Evolutionary conservation across 305 asterid species (phyloP).

Genomic region (Solanum chacoense): DNA sequence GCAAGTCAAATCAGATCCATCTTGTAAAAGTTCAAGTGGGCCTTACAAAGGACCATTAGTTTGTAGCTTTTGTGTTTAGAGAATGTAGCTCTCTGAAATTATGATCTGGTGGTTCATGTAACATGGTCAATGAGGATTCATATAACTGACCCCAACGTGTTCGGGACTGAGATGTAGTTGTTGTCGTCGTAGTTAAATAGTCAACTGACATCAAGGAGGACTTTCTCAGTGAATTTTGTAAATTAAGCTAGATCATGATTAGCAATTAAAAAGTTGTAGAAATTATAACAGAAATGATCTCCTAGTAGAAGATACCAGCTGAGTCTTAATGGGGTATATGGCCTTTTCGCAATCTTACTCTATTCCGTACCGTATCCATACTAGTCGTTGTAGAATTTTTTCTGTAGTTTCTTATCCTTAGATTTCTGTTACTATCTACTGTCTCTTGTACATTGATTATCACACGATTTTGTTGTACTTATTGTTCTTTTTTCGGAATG

Average conservation of each 20-base stretch:
- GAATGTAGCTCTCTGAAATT: not conserved
- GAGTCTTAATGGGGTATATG: not conserved
- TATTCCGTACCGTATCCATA: not conserved
- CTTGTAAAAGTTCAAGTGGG: not conserved
- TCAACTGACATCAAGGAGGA: not conserved
- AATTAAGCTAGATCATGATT: not conserved
- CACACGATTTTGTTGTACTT: not conserved
- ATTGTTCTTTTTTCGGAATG: not conserved
- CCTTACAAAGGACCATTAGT: not conserved
- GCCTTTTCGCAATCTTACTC: not conserved
- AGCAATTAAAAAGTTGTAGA: not conserved
- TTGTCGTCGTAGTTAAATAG: not conserved
- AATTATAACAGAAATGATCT: not conserved
- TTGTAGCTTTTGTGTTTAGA: not conserved
- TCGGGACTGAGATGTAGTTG: not conserved
- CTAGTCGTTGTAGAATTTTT: not conserved
- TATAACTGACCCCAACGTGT: not conserved
- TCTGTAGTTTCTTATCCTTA: not conserved
- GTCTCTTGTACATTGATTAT: not conserved
- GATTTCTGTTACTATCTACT: not conserved
- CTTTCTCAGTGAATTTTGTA: not conserved
- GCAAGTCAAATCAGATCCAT: not conserved
- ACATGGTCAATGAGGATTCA: not conserved
- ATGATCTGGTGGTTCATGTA: not conserved
- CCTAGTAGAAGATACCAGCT: not conserved